A percentile compares a stretch with the other conserved stretches of the same genome.
These are phyloP conservation scores for Lomentospora prolificans DNA, from an alignment of 2,329 filamentous ascomycete genomes.

Conservation along the genomic window DNA sequence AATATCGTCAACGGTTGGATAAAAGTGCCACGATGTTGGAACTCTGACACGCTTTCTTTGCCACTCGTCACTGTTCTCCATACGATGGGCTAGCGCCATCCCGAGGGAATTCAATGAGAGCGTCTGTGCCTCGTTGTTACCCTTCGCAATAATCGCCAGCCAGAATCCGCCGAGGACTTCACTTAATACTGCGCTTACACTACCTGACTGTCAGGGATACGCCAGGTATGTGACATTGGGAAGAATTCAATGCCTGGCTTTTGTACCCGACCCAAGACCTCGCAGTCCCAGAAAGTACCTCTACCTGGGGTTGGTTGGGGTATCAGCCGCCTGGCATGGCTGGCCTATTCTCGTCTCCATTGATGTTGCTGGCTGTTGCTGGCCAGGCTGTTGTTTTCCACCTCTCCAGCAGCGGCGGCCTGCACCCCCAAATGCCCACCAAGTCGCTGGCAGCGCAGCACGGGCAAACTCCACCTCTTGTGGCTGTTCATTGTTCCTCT, in stretches of 20 bases:
- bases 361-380: not conserved
- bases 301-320: not conserved
- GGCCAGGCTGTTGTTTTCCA: not conserved
- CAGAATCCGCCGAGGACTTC: not conserved
- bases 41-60: too few relatives aligned
- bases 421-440: not conserved
- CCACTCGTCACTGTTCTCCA: too few relatives aligned
- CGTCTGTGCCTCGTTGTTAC: not conserved
- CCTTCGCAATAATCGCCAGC: not conserved
- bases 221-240: not conserved
- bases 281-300: not conserved
- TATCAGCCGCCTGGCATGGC: not conserved
- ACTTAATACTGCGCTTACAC: not conserved
- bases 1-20: too few relatives aligned
- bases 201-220: conserved; percentile 1
- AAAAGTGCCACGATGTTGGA: too few relatives aligned
- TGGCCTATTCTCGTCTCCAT: not conserved
- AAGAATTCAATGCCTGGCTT: not conserved
- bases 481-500: not conserved
- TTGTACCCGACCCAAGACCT: not conserved
- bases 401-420: not conserved
- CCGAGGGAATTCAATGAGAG: too few relatives aligned
- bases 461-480: not conserved
- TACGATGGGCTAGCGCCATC: too few relatives aligned
- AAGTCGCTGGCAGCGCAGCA: too few relatives aligned